phyloP scores from a whole-genome alignment of 2,329 filamentous ascomycete genomes.

The Aureobasidium sp. region DNA sequence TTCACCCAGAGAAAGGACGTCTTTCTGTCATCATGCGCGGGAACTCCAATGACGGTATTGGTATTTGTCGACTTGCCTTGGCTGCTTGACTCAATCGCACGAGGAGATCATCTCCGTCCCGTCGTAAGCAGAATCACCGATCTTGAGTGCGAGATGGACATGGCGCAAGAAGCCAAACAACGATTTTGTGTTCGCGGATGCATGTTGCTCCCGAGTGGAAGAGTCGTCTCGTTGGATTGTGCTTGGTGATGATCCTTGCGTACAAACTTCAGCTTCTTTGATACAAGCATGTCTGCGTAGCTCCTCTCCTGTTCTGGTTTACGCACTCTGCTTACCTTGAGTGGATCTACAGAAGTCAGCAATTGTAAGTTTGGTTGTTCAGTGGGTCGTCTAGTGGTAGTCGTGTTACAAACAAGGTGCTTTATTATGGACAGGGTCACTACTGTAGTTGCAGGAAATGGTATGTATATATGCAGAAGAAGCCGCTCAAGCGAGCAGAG shows the following conservation, averaged over 20 bases:
- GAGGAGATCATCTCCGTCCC: background rate
- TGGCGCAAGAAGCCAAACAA: background rate
- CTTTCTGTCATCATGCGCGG: background rate
- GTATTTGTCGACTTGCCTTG: background rate
- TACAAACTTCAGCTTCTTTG: background rate
- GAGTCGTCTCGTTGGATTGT: background rate
- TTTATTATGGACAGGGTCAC: background rate
- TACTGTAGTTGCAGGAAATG: background rate
- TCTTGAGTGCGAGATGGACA: background rate
- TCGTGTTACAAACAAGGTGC: background rate
- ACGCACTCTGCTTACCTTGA: background rate
- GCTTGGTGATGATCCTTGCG: background rate
- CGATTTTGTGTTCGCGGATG: background rate
- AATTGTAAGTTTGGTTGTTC: background rate
- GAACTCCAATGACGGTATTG: background rate
- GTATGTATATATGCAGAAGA: background rate
- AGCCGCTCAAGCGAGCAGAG: background rate
- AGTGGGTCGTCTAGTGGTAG: background rate
- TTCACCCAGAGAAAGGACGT: background rate
- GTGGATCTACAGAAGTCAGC: background rate
- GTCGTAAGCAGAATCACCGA: background rate
- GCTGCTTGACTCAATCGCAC: background rate
- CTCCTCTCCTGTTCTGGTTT: background rate
- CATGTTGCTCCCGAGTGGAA: background rate
- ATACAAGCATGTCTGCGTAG: too few relatives aligned